Percentiles rank a stretch among this genome's conserved stretches.
Conservation (phyloP, 2,329 filamentous ascomycete genomes). For the Arthrobotrys musiformis region DNA sequence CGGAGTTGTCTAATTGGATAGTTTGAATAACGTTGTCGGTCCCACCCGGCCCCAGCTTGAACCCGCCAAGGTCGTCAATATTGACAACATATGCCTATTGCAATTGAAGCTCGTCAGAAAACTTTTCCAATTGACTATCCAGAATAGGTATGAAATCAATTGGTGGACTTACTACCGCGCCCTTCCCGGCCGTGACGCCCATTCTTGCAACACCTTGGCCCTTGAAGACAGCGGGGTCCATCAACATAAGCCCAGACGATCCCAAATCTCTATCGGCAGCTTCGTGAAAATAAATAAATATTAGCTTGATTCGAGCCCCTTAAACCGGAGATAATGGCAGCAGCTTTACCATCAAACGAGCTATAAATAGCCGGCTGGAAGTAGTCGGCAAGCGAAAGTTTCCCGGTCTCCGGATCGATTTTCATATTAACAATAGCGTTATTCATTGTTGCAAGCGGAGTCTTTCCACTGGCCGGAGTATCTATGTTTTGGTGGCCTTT, state of each 20-base stretch:
- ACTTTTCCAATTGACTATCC: too few relatives aligned
- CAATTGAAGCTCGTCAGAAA: background rate
- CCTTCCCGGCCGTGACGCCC: slow-evolving; percentile 68
- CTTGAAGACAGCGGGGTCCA: slow-evolving; percentile 65
- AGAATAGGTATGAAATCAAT: background rate
- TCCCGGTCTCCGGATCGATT: slow-evolving; percentile 61
- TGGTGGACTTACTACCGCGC: slow-evolving; percentile 61
- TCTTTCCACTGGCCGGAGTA: slow-evolving; percentile 61
- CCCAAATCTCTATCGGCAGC: slow-evolving; percentile 68
- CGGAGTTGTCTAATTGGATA: slow-evolving; percentile 35
- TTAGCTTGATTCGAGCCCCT: background rate
- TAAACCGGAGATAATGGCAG: background rate
- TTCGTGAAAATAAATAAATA: slow-evolving; percentile 61
- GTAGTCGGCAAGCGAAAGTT: slow-evolving; percentile 67
- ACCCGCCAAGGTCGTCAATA: slow-evolving; percentile 64
- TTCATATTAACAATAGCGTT: slow-evolving; percentile 64
- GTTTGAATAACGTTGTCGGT: slow-evolving; percentile 63
- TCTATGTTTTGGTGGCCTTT: slow-evolving; percentile 61
- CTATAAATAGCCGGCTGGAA: slow-evolving; percentile 69
- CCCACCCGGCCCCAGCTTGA: slow-evolving; percentile 62
- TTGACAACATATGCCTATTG: slow-evolving; percentile 63
- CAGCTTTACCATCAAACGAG: slow-evolving; percentile 60
- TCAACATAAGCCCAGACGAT: slow-evolving; percentile 63
- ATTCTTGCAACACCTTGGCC: slow-evolving; percentile 66
- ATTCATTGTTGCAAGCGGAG: slow-evolving; percentile 63